Conservation (phyloP, 108 stramenopile species). For the Nitzschia putrida region DNA sequence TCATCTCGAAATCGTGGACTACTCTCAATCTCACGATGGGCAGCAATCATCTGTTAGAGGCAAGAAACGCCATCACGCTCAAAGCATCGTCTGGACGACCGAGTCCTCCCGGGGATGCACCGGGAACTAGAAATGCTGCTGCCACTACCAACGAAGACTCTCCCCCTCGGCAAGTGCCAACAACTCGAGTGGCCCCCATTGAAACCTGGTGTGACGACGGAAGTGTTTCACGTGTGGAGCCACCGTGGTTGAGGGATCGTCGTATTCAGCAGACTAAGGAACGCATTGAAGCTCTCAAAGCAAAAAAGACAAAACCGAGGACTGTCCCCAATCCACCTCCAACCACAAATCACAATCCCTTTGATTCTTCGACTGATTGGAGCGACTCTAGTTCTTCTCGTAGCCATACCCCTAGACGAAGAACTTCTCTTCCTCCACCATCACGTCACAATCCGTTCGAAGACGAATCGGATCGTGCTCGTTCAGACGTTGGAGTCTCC, state of each 20-base stretch:
- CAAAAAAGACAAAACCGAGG: neutral
- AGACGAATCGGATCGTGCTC: neutral
- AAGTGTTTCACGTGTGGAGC: conserved; percentile 12
- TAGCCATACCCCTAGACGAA: neutral
- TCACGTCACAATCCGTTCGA: neutral
- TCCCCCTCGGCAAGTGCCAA: too few relatives aligned
- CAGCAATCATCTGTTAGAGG: too few relatives aligned
- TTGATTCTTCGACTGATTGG: conserved; percentile 10
- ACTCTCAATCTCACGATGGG: too few relatives aligned
- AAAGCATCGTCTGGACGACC: too few relatives aligned
- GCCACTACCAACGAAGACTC: too few relatives aligned
- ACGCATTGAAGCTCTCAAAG: conserved; percentile 6
- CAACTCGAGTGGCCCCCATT: neutral
- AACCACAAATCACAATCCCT: conserved; percentile 11
- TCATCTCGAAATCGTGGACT: too few relatives aligned
- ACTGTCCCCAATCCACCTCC: conserved; percentile 1
- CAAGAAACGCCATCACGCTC: too few relatives aligned
- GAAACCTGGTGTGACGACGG: conserved; percentile 20
- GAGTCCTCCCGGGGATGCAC: too few relatives aligned
- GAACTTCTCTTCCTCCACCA: neutral
- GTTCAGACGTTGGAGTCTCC: too few relatives aligned
- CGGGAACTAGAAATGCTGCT: too few relatives aligned
- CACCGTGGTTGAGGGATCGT: conserved; percentile 18
- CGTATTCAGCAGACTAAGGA: conserved; percentile 2
- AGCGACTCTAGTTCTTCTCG: conserved; percentile 17